Evolutionary conservation across 2,329 filamentous ascomycete species (phyloP), one percentile per base, ranked within the genome.

Genomic region (Zymoseptoria ardabiliae): DNA sequence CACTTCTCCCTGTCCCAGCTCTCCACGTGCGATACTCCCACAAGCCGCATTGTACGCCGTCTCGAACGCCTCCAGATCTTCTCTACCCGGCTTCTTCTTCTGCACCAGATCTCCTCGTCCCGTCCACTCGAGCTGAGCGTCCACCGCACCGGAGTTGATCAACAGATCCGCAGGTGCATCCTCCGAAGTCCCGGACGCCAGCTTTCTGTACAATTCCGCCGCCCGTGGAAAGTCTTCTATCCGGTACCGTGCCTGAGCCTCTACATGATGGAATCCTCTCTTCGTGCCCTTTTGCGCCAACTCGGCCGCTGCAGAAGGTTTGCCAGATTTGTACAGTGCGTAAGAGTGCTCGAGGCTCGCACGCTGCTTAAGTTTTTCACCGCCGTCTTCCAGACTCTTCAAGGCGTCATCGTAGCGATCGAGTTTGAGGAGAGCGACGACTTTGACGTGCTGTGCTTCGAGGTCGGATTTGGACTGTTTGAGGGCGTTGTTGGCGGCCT

Each of bases 1-100:
- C 22, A 87, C 77, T 21, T 84, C 80, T 1, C 85, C 89, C 65
- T 85, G 82, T 4, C 76, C 79, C 45, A 89, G 77, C 66, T 89
- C 86, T 7, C 85, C 87, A 53, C 84, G 79, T 13, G 88, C 87
- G 67, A 94, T 85, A 71, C 83, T 85, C 20, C 81, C 81, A 71
- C 89, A 93, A 8, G 89, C 90, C 22, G 85, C 82, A 72, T 95
- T 95, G 76, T 90, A 95, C 10, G 88, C 86, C 23, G 88, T 86
- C 76, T 94, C 90, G 66, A 94, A 94, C 1, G 86, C 83, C 63
- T 91, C 88, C 23, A 88, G 75, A 66, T 89, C 84, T 61, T 86
- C 84, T 60, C 81, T 77, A 6, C 76, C 75, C 8, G 81, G 77
- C 69, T 83, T 83, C 72, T 83, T 82, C 65, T 79, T 81, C 60